Base-by-base conservation (phyloP, 2,329 filamentous ascomycete species). In the Elsinoe necatrix region DNA sequence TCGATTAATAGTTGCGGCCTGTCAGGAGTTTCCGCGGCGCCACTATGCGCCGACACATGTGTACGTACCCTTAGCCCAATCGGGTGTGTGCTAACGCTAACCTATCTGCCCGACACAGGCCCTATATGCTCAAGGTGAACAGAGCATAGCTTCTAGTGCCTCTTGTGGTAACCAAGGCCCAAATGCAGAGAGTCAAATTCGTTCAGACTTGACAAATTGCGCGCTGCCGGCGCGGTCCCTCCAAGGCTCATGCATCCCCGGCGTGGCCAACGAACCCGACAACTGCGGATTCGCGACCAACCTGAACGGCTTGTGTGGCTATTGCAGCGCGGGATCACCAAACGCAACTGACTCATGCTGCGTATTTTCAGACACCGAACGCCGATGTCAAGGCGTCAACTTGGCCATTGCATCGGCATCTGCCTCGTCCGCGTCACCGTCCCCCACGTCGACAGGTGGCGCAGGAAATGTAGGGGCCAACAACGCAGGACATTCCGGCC, bases 281-380 rank as follows among this genome's bases (percentile, higher is more conserved):
- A 89, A 97, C 68, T 98, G 93, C 71, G 93, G 93, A 47, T 98
- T 86, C 68, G 81, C 79, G 39, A 80, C 82, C 61, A 86, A 86
- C 64, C 69, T 84, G 6, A 72, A 78, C 56, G 90, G 91, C 2
- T 77, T 98, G 34, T 98, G 93, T 74, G 83, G 85, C 3, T 96
- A 93, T 71, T 98, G 93, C 71, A 80, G 81, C 41, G 78, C 83
- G 5, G 92, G 87, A 64, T 90, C 91, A 25, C 82, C 85, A 61
- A 97, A 97, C 71, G 86, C 89, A 8, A 97, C 92, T 52, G 92
- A 97, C 69, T 95, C 91, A 2, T 98, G 93, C 75, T 98, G 93
- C 71, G 85, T 90, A 66, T 89, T 83, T 64, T 84, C 91, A 4
- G 78, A 89, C 60, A 84, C 86, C n/a, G 80, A 88, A 58, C 73